Evolutionary conservation across 225 moss, liverwort and hornwort genomes (phyloP).

Genomic region (Antitrichia curtipendula): DNA sequence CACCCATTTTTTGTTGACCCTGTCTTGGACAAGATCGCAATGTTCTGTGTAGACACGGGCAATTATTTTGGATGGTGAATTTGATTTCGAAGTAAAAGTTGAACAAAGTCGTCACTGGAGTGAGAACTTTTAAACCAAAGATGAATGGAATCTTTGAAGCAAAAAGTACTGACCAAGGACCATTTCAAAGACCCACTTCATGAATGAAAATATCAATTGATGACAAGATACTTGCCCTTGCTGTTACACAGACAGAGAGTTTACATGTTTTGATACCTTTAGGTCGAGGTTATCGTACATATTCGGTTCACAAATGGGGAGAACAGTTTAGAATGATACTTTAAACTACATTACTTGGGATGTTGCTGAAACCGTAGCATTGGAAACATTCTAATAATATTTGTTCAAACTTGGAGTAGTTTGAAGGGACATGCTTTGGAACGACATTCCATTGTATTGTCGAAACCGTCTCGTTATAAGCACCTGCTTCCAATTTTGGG

Average conservation of each 20-base stretch:
- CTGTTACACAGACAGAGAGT: not conserved
- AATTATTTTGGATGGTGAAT: not conserved
- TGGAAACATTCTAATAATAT: not conserved
- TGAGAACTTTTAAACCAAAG: not conserved
- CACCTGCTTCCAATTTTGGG: not conserved
- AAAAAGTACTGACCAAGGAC: no score
- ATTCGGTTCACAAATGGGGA: not conserved
- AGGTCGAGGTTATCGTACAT: not conserved
- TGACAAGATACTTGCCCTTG: not conserved
- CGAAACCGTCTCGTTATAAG: not conserved
- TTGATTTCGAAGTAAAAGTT: not conserved
- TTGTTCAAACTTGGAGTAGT: not conserved
- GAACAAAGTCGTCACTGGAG: not conserved
- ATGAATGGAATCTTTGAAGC: not conserved
- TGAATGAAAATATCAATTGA: not conserved
- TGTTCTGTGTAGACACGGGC: not conserved
- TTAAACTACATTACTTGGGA: not conserved
- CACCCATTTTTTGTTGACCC: not conserved
- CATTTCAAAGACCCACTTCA: not conserved
- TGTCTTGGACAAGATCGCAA: not conserved
- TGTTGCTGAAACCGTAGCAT: not conserved
- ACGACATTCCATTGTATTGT: not conserved
- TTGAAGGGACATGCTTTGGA: not conserved
- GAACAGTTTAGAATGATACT: not conserved
- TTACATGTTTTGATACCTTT: not conserved